Conservation (phyloP, 805 yeast species). For the Ogataea parapolymorpha region DNA sequence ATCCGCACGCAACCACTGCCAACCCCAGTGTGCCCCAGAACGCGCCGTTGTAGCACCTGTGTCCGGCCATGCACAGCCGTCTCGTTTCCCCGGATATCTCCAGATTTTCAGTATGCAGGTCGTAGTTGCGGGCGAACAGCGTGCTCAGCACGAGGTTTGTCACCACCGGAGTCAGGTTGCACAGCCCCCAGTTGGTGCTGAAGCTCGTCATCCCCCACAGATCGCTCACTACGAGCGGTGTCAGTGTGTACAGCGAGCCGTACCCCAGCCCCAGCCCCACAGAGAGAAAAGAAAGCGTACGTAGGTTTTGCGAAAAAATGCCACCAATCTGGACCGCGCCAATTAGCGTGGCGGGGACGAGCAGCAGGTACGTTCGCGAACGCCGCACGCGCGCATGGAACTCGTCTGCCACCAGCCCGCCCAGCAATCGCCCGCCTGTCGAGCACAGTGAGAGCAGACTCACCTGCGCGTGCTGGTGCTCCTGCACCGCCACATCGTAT, state of each 20-base stretch:
- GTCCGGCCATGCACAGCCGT: constrained; percentile 24
- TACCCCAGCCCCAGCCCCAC: constrained; percentile 65
- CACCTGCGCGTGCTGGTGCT: constrained; percentile 68
- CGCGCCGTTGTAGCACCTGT: constrained; percentile 37
- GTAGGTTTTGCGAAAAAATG: constrained; percentile 31
- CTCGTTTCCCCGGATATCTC: constrained; percentile 3
- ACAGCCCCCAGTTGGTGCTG: constrained; percentile 71
- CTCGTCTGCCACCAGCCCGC: constrained; percentile 66
- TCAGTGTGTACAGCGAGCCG: constrained; percentile 68
- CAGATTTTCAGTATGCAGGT: constrained; percentile 33
- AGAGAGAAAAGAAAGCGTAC: constrained; percentile 47
- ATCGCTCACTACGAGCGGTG: constrained; percentile 76
- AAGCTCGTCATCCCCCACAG: constrained; percentile 65
- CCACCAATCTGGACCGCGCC: constrained; percentile 51
- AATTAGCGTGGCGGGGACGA: constrained; percentile 48
- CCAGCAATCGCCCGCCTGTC: constrained; percentile 59
- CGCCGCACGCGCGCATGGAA: constrained; percentile 42
- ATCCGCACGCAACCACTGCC: background rate
- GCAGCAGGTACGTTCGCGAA: constrained; percentile 43
- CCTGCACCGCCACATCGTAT: constrained; percentile 36
- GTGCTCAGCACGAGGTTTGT: constrained; percentile 59
- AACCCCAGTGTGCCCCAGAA: constrained; percentile 34
- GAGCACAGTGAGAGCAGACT: constrained; percentile 66
- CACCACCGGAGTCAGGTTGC: constrained; percentile 62
- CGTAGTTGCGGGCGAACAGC: constrained; percentile 63